Base-by-base conservation (phyloP, 2,329 filamentous ascomycete genomes). In the Zasmidium cellare region DNA sequence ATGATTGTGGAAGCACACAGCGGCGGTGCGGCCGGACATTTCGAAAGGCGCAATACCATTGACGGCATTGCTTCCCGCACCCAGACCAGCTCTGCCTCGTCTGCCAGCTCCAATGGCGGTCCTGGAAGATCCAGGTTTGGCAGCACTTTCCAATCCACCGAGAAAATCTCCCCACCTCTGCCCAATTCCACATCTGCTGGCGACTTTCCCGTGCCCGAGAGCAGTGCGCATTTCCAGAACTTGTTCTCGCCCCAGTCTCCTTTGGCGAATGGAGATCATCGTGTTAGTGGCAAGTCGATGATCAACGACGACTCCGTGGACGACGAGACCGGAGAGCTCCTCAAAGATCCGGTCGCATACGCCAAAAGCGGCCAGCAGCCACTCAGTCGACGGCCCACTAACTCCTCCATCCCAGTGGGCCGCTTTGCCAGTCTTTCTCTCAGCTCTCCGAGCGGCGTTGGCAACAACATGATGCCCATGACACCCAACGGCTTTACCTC, bases 181-280 rank as follows among this genome's bases (percentile, higher is more conserved):
- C 80, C 82, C 59, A 71, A 71, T 57, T 85, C 81, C 59, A 77
- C 77, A 45, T 75, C 79, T 52, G 81, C 80, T 56, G 82, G 79
- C 59, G 86, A 89, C 59, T 79, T 88, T 50, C 78, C 83, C n/a
- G 81, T 82, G 52, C 78, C 82, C 2, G 85, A 86, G 28, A 75
- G 77, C 3, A 81, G 73, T 69, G 72, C 76, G 16, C 77, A 80
- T 58, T 85, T 85, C 65, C 84, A 87, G 63, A 85, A 79, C 60
- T 75, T 90, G 23, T 92, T 91, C 74, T 88, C 87, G 12, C 85
- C 87, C 0, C 87, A 89, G 65, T 91, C 88, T 5, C 88, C 88
- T 1, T 87, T 91, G 55, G 86, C 85, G 45, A 88, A 87, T 68
- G 86, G 87, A 59, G 79, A 82, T 51, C 75, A 79, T 16, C 80